These are phyloP conservation scores for Kuraishia piskuri DNA, from an alignment of 805 yeast genomes.

Conservation along the genomic window DNA sequence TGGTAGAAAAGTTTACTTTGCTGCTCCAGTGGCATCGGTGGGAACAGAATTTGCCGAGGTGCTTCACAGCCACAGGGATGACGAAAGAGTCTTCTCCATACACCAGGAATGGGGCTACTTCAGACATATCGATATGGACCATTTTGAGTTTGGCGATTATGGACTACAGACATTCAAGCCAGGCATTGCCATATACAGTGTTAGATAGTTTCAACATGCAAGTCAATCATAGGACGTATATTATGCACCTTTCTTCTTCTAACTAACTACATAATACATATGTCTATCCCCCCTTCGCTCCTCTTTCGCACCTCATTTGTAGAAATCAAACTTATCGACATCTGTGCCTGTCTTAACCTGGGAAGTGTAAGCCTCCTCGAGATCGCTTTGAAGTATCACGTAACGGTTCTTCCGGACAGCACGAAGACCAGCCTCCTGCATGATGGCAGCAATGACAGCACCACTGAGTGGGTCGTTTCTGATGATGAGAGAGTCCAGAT, in stretches of 20 bases:
- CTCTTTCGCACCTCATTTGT: constrained; percentile 65
- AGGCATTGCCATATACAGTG: constrained; percentile 51
- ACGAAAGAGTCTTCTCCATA: constrained; percentile 4
- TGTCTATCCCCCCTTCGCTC: not conserved
- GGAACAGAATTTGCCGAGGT: not conserved
- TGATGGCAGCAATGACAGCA: constrained; percentile 95
- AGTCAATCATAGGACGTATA: not conserved
- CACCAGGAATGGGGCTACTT: constrained; percentile 24
- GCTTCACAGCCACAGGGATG: not conserved
- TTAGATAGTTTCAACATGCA: too few species aligned
- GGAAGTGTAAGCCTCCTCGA: constrained; percentile 95
- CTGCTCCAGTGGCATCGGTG: constrained; percentile 20
- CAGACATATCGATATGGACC: constrained; percentile 67
- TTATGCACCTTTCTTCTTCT: not conserved
- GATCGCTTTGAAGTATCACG: constrained; percentile 89
- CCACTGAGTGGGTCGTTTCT: constrained; percentile 97
- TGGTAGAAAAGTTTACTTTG: constrained; percentile 9
- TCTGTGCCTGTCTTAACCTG: constrained; percentile 95
- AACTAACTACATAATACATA: not conserved
- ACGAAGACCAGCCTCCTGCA: constrained; percentile 99
- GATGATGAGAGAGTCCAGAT: constrained; percentile 85
- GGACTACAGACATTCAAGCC: constrained; percentile 38
- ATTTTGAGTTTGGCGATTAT: constrained; percentile 43
- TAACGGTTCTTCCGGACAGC: constrained; percentile 98
- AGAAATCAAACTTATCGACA: constrained; percentile 95